Conservation (phyloP, 1,139 yeast genomes). For the Pichiaceae sp. region DNA sequence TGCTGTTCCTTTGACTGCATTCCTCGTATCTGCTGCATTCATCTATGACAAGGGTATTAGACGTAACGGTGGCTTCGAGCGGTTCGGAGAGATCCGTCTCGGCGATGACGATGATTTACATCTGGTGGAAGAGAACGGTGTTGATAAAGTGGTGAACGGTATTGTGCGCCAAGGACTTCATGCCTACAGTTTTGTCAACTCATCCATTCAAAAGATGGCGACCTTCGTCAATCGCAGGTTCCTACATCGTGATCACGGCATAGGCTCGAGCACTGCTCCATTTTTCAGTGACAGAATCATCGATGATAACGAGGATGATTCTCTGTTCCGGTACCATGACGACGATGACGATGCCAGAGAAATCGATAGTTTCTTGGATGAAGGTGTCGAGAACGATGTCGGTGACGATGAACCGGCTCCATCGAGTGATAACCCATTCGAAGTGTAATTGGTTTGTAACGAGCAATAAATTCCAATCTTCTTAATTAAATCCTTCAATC, state of each 20-base stretch:
- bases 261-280: conserved; percentile 27
- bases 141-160: conserved; percentile 54
- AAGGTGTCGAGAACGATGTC: conserved; percentile 12
- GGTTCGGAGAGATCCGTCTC: conserved; percentile 81
- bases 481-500: too few species aligned
- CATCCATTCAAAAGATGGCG: conserved; percentile 33
- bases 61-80: conserved; percentile 70
- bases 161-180: conserved; percentile 51
- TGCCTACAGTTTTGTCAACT: conserved; percentile 34
- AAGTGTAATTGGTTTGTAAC: neutral
- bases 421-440: neutral
- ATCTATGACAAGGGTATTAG: conserved; percentile 76
- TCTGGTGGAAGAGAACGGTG: conserved; percentile 57
- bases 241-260: conserved; percentile 13
- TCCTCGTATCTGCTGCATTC: conserved; percentile 55
- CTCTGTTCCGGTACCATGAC: conserved; percentile 41
- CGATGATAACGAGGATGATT: conserved; percentile 43
- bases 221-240: conserved; percentile 29
- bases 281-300: conserved; percentile 33
- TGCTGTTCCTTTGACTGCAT: conserved; percentile 48
- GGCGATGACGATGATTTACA: conserved; percentile 58
- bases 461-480: too few species aligned
- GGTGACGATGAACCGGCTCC: conserved; percentile 5
- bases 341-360: conserved; percentile 41
- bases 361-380: conserved; percentile 24